Percentiles rank a stretch among this genome's conserved stretches.
Evolutionary conservation across 2,329 filamentous ascomycete species (phyloP).

Genomic region (Cladosporium sp.): DNA sequence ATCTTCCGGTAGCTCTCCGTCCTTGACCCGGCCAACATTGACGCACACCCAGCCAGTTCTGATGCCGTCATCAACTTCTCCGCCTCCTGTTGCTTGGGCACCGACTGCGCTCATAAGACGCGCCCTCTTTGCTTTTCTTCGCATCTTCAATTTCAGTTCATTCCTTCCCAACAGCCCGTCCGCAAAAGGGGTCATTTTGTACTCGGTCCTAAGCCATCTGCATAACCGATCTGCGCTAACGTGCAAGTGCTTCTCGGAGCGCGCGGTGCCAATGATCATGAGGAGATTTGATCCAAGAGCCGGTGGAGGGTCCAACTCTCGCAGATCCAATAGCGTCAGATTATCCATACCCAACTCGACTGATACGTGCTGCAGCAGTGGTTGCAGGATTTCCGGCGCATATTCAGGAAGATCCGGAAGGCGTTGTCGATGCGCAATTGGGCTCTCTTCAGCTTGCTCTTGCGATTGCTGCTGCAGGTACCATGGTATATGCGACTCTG

Average conservation of each 20-base stretch:
- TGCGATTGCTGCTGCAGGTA: slow-evolving; percentile 58
- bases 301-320: slow-evolving; percentile 74
- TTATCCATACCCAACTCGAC: slow-evolving; percentile 82
- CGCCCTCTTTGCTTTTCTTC: slow-evolving; percentile 71
- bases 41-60: slow-evolving; percentile 95
- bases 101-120: slow-evolving; percentile 70
- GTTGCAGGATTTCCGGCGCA: slow-evolving; percentile 63
- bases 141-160: slow-evolving; percentile 81
- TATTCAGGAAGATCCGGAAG: slow-evolving; percentile 61
- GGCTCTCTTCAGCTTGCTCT: slow-evolving; percentile 35
- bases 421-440: slow-evolving; percentile 47
- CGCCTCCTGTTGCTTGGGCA: slow-evolving; percentile 50
- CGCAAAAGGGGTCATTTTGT: slow-evolving; percentile 68
- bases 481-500: slow-evolving; percentile 56
- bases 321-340: slow-evolving; percentile 73
- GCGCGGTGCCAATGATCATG: slow-evolving; percentile 87
- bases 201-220: slow-evolving; percentile 70
- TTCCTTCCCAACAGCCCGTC: slow-evolving; percentile 86
- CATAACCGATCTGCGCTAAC: slow-evolving; percentile 85
- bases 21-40: slow-evolving; percentile 70
- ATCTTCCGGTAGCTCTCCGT: slow-evolving; percentile 54
- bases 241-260: slow-evolving; percentile 88
- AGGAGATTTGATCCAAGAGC: slow-evolving; percentile 82
- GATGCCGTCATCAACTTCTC: slow-evolving; percentile 72
- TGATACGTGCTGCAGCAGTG: slow-evolving; percentile 71